Conservation (phyloP, 169 alveolate genomes). For the Cryptosporidium parvum region DNA sequence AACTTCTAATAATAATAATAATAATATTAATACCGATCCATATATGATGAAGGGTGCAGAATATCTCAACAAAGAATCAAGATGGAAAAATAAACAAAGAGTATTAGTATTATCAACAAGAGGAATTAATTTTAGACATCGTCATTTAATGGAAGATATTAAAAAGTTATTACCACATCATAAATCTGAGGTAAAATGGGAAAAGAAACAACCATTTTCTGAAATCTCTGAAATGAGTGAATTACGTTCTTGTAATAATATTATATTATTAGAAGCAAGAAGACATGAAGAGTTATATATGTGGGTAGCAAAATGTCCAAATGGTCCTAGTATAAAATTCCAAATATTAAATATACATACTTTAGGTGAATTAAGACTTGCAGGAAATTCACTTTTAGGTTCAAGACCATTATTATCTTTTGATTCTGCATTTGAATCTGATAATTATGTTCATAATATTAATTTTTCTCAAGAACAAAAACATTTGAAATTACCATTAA, state of each 20-base stretch:
- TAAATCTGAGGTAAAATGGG: constrained; percentile 94
- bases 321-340: constrained; percentile 96
- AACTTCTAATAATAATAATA: background rate
- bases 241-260: constrained; percentile 87
- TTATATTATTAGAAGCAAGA: constrained; percentile 92
- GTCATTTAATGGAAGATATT: constrained; percentile 94
- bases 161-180: constrained; percentile 96
- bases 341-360: constrained; percentile 92
- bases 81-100: constrained; percentile 96
- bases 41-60: constrained; percentile 86
- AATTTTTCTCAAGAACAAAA: constrained; percentile 25
- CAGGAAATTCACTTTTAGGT: constrained; percentile 95
- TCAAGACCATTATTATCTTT: constrained; percentile 95
- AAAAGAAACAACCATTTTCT: constrained; percentile 85
- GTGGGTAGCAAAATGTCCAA: constrained; percentile 95
- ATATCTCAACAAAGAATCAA: constrained; percentile 85
- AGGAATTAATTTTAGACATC: constrained; percentile 92
- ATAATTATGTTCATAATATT: constrained; percentile 7
- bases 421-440: constrained; percentile 86
- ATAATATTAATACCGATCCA: constrained; percentile 81
- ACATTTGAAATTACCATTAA: constrained; percentile 62
- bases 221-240: constrained; percentile 87
- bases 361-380: constrained; percentile 91
- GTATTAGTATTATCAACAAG: constrained; percentile 94
- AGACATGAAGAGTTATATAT: constrained; percentile 89